A percentile compares a stretch with the other conserved stretches of the same genome.
Conservation (phyloP, 1,284 basidiomycete genomes). For the Cutaneotrichosporon cyanovorans region DNA sequence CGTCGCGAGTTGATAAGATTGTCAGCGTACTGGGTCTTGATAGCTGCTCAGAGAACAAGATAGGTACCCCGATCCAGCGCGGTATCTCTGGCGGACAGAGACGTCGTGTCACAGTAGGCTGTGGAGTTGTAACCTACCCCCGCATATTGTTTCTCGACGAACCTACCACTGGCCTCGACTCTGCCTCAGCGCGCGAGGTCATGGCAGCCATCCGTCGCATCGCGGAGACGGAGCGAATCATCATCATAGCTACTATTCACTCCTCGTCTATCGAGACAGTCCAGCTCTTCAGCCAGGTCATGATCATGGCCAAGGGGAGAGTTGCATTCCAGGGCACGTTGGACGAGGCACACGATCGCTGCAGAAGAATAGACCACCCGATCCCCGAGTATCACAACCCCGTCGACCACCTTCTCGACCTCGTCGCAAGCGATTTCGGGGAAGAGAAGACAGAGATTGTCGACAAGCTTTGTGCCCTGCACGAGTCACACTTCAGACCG, state of each 20-base stretch:
- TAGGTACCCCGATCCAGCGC: conserved; percentile 45
- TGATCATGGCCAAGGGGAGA: conserved; percentile 37
- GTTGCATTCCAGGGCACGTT: conserved; percentile 27
- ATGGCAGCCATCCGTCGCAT: conserved; percentile 14
- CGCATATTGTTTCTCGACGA: conserved; percentile 46
- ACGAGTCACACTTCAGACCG: background rate
- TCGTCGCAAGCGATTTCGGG: conserved; percentile 30
- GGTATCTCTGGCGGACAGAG: conserved; percentile 47
- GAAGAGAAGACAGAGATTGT: conserved; percentile 4
- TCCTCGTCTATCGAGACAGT: conserved; percentile 43
- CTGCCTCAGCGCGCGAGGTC: conserved; percentile 15
- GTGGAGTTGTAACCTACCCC: conserved; percentile 39
- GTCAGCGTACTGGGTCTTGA: conserved; percentile 16
- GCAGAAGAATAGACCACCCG: conserved; percentile 15
- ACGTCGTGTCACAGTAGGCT: conserved; percentile 41
- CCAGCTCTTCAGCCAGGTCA: conserved; percentile 36
- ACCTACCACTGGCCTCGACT: conserved; percentile 34
- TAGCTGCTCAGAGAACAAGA: conserved; percentile 13
- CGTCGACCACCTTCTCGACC: conserved; percentile 27
- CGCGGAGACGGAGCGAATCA: conserved; percentile 11
- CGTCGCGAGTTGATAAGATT: conserved; percentile 13
- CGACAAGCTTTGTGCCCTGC: background rate
- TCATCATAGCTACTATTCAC: conserved; percentile 44
- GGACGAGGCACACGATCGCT: conserved; percentile 13
- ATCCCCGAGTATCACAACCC: conserved; percentile 26